Evolutionary conservation across 192 early-diverging fungal genomes (phyloP), one percentile per base, ranked within the genome.

Genomic region (Gaertneriomyces sp.): DNA sequence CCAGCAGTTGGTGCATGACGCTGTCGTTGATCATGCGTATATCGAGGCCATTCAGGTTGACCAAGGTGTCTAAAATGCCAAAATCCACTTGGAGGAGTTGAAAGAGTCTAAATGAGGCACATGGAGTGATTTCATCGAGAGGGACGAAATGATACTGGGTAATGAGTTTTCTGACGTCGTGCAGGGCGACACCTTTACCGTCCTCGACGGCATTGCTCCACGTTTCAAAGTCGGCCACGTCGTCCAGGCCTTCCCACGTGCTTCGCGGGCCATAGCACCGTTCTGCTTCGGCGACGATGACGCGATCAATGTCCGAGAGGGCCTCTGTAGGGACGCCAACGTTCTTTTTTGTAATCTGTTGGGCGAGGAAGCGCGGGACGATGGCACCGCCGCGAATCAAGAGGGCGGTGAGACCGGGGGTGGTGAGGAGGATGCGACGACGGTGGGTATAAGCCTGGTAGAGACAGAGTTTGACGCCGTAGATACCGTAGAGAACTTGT

Each of bases 41-140:
- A 16, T 41, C 39, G 6, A 70, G 50, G 19, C 68, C 68, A 43
- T 70, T 70, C 11, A 42, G 19, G 16, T 70, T 12, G 14, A 66
- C 44, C 2, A 70, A 53, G 14, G 61, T 54, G 42, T 61, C 58
- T 10, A 70, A 61, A 7, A 70, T 42, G 14, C 44, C 25, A 10
- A 70, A 63, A 44, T 70, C 62, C 39, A 50, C 33, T 17, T 58
- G 45, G 11, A 60, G 16, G n/a, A 70, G 47, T 53, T 70, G 68
- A n/a, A 20, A 70, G 38, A 70, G 58, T 20, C 68, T 60, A 33
- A 70, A 53, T 6, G 60, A 46, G 12, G 68, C 60, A 11, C 47
- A 58, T 1, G 62, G 61, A 3, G 68, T 63, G 9, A 70, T 16
- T 16, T 39, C 41, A 19, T 53, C 50, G 0, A 70, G 43, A n/a